phyloP scores from a whole-genome alignment of 768 basidiomycete species.

The Tricholoma hemisulphureum region DNA sequence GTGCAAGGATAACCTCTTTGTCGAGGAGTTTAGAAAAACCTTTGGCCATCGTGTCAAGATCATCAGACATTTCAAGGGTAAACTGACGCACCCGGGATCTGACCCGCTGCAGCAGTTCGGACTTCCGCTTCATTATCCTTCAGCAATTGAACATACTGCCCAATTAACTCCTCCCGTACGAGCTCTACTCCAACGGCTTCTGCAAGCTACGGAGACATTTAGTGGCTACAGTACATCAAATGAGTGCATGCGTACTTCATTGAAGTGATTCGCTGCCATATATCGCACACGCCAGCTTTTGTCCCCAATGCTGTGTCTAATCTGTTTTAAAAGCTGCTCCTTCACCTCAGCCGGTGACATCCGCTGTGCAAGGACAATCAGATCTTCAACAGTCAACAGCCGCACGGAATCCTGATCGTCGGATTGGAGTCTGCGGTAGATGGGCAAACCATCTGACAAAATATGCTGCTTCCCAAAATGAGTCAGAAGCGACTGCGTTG shows the following conservation, averaged over 20 bases:
- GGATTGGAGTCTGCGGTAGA: constrained; percentile 89
- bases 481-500: constrained; percentile 68
- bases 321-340: constrained; percentile 83
- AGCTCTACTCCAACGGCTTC: constrained; percentile 87
- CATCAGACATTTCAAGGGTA: not conserved
- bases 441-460: constrained; percentile 81
- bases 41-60: constrained; percentile 27
- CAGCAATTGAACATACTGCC: constrained; percentile 87
- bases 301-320: constrained; percentile 85
- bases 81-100: constrained; percentile 79
- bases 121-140: constrained; percentile 99
- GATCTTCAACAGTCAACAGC: constrained; percentile 89
- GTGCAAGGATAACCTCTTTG: constrained; percentile 88
- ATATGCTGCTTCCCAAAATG: constrained; percentile 79
- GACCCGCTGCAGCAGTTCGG: constrained; percentile 91
- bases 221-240: not conserved
- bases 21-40: constrained; percentile 94
- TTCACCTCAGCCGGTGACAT: constrained; percentile 88
- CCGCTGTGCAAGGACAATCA: constrained; percentile 88
- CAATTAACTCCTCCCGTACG: constrained; percentile 90
- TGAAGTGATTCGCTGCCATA: constrained; percentile 98
- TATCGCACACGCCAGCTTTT: constrained; percentile 99
- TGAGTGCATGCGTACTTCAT: constrained; percentile 57
- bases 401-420: constrained; percentile 99
- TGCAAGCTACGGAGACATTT: constrained; percentile 59